Evolutionary conservation across 352 stramenopile genomes (phyloP), one percentile per base, ranked within the genome.

Genomic region (Globisporangium uncinulatum): DNA sequence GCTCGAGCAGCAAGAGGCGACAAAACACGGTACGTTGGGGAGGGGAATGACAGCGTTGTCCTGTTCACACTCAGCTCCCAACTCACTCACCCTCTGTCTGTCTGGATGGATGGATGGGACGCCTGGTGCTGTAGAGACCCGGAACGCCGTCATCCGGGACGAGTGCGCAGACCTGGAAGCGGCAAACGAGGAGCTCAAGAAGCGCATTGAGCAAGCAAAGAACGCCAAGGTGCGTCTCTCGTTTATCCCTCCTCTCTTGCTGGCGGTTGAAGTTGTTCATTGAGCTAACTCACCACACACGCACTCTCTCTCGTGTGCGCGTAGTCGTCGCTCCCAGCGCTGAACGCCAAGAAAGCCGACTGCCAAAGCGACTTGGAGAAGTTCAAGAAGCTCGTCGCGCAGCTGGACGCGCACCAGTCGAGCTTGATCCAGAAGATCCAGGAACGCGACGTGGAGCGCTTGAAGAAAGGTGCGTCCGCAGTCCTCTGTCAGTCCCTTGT

Each of bases 321-420:
- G 15, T 37, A 74, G 62, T 75, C 60, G 9, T 86, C 83, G 24
- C 66, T 98, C 15, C 79, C 92, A 19, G 66, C 81, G 43, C 69
- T 97, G 11, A 71, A 83, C 34, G 62, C 92, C 53, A 97, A 95
- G 42, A 87, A 96, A 56, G 73, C 76, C 34, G 86, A 97, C 42
- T 93, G 89, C 48, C 63, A 77, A 11, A 89, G 73, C 42, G 93
- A 98, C 59, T 76, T 97, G 41, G 82, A 89, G 32, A 98, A 98
- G 69, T 98, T 98, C 60, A 72, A 92, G 41, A 79, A 87, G 29
- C 73, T 98, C 1, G 79, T 98, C 9, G 46, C 69, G 19, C 69
- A 95, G 57, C 76, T 97, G 51, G 79, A 95, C 21, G 76, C 73
- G 13, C 72, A 94, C 63, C 81, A 94, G 43, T 19, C 44, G 7